phyloP scores from a whole-genome alignment of 352 stramenopile species.

The Pythium oligandrum region DNA sequence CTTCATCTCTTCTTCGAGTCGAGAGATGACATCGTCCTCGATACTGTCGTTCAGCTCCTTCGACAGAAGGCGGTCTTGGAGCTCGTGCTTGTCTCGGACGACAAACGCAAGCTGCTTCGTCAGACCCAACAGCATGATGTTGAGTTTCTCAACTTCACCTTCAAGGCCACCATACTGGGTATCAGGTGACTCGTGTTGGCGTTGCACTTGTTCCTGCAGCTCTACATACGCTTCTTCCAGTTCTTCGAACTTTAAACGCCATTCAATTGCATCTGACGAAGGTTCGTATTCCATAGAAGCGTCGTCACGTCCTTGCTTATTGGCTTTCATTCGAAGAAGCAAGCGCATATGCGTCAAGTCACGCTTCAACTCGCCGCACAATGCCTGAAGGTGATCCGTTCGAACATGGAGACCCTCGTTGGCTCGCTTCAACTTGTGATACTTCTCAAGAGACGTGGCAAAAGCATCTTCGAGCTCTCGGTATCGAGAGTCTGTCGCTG shows the following conservation, averaged over 20 bases:
- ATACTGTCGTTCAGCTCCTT: constrained; percentile 14
- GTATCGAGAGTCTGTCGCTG: too few relatives aligned
- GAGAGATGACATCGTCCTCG: constrained; percentile 22
- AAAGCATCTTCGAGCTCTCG: constrained; percentile 65
- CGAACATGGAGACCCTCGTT: constrained; percentile 51
- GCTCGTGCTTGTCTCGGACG: constrained; percentile 70
- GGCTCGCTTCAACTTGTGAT: constrained; percentile 40
- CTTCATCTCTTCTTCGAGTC: constrained; percentile 38
- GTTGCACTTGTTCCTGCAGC: constrained; percentile 39
- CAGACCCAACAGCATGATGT: constrained; percentile 55
- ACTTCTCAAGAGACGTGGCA: constrained; percentile 52
- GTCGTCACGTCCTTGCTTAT: constrained; percentile 13
- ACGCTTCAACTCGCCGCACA: constrained; percentile 56
- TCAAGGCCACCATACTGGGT: constrained; percentile 7
- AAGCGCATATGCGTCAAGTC: constrained; percentile 55
- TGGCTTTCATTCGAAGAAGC: constrained; percentile 36
- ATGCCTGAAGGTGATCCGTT: constrained; percentile 42
- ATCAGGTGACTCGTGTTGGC: background rate
- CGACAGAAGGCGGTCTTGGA: constrained; percentile 40
- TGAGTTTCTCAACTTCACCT: constrained; percentile 53
- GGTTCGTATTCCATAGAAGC: constrained; percentile 43
- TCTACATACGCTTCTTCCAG: constrained; percentile 53
- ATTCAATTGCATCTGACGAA: constrained; percentile 72
- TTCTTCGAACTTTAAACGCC: constrained; percentile 81
- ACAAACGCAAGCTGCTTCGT: constrained; percentile 65